These are phyloP conservation scores for Omphalea diandra DNA, from an alignment of 441 rosid genomes.

Conservation along the genomic window DNA sequence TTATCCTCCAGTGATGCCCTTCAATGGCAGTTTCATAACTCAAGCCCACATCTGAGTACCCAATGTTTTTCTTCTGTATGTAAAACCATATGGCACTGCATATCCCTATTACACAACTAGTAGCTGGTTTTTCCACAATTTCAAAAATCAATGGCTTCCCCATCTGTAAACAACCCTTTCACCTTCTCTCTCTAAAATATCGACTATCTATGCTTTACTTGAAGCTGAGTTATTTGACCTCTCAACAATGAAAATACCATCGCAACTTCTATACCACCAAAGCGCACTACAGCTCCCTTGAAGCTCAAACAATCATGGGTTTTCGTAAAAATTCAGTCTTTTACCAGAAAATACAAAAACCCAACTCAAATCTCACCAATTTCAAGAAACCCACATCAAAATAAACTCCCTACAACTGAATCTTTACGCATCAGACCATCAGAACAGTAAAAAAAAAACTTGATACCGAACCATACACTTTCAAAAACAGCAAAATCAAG, in stretches of 20 bases:
- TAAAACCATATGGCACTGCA: conserved; percentile 78
- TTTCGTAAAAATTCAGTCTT: conserved; percentile 4
- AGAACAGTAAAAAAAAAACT: background rate
- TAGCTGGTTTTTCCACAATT: conserved; percentile 83
- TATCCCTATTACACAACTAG: conserved; percentile 71
- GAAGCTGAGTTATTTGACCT: conserved; percentile 10
- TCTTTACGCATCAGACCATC: conserved; percentile 1
- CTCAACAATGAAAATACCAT: conserved; percentile 14
- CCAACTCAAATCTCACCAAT: conserved; percentile 26
- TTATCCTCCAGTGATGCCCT: conserved; percentile 92
- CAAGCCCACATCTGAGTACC: conserved; percentile 86
- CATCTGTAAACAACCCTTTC: conserved; percentile 38
- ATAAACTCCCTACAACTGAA: conserved; percentile 13
- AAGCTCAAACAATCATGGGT: conserved; percentile 1
- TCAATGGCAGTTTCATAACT: conserved; percentile 78
- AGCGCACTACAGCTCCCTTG: background rate
- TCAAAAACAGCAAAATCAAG: conserved; percentile 3
- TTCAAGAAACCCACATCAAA: conserved; percentile 31
- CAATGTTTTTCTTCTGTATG: conserved; percentile 88
- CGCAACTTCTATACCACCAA: conserved; percentile 6
- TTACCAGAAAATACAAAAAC: conserved; percentile 2
- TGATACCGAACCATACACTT: conserved; percentile 10
- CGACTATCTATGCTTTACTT: background rate
- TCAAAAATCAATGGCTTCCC: conserved; percentile 85
- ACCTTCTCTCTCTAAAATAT: conserved; percentile 2